Base-by-base conservation (phyloP, 2,329 filamentous ascomycete genomes). In the Fusarium caatingaense region DNA sequence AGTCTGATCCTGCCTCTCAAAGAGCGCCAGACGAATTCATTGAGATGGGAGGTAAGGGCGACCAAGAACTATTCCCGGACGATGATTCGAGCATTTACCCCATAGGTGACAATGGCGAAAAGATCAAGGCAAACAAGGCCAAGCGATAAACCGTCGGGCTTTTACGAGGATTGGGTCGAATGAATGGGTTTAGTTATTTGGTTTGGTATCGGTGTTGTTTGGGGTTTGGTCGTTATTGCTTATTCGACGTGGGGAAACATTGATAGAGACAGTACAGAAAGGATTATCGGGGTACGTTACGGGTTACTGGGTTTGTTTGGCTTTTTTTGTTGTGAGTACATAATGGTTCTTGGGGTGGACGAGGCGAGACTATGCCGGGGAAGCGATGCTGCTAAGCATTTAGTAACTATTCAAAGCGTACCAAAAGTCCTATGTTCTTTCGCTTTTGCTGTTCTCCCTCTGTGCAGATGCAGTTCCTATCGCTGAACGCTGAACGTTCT, bases 41-140 rank as follows among this genome's bases (percentile, higher is more conserved):
- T 79, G 88, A 91, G 66, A 87, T 97, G 83, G 95, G 95, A 41
- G 93, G 93, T 18, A 93, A 92, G 74, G 95, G 94, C 8, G 95
- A 98, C 75, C 89, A 93, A 79, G 83, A 87, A 45, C 84, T 98
- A 16, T 98, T 90, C 77, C 88, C 87, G 12, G 84, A 93, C 51
- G 91, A 93, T 56, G 78, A 77, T 25, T 79, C 76, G 40, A 87
- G 85, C 73, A 81, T 84, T 61, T 89, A 88, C 72, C 78, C 83
- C 15, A 78, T 56, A 51, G 75, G 70, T 18, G 79, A 81, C 13
- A 72, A 72, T 27, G 66, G 67, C 41, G 60, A 55, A 15, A 80
- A 78, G 56, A 61, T 67, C 25, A 79, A 78, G 64, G 77, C 74
- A 40, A 71, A 50, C 18, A 78, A 80, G 64, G 61, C 68, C 34